Evolutionary conservation across 2,329 filamentous ascomycete species (phyloP).

Genomic region (Colletotrichum filicis): DNA sequence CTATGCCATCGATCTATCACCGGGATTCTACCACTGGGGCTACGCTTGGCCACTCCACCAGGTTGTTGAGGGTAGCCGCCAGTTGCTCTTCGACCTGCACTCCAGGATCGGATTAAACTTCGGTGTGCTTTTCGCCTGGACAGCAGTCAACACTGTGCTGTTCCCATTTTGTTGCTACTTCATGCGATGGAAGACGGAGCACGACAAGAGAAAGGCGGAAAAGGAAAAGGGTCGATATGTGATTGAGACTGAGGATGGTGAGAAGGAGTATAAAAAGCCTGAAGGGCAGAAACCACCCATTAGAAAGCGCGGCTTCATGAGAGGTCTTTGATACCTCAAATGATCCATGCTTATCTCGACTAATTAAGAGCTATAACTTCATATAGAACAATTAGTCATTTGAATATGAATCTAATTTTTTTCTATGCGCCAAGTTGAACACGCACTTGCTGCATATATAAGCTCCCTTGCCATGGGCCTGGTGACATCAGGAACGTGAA

Average conservation of each 20-base stretch:
- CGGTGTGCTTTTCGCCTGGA: slow-evolving; percentile 69
- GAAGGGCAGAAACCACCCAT: slow-evolving; percentile 42
- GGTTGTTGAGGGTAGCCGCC: slow-evolving; percentile 68
- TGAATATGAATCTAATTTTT: no score
- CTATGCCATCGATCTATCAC: slow-evolving; percentile 68
- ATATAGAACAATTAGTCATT: no score
- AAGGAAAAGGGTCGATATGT: slow-evolving; percentile 41
- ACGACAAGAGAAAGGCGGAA: slow-evolving; percentile 40
- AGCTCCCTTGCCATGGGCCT: no score
- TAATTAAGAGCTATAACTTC: not conserved
- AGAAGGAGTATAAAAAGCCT: slow-evolving; percentile 42
- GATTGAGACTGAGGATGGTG: slow-evolving; percentile 37
- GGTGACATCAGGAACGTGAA: no score
- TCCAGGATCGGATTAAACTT: slow-evolving; percentile 70
- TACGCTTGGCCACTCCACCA: slow-evolving; percentile 73
- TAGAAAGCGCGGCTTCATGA: slow-evolving; percentile 45
- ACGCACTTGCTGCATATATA: no score
- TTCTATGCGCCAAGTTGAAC: no score
- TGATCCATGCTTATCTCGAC: no score
- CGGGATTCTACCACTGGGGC: slow-evolving; percentile 70
- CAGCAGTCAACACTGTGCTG: slow-evolving; percentile 59
- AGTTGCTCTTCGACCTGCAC: slow-evolving; percentile 70
- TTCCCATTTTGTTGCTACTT: slow-evolving; percentile 62
- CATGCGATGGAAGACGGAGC: slow-evolving; percentile 53
- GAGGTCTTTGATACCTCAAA: slow-evolving; percentile 38